Conservation (phyloP, 495 filamentous ascomycete genomes). For the Podospora didyma region DNA sequence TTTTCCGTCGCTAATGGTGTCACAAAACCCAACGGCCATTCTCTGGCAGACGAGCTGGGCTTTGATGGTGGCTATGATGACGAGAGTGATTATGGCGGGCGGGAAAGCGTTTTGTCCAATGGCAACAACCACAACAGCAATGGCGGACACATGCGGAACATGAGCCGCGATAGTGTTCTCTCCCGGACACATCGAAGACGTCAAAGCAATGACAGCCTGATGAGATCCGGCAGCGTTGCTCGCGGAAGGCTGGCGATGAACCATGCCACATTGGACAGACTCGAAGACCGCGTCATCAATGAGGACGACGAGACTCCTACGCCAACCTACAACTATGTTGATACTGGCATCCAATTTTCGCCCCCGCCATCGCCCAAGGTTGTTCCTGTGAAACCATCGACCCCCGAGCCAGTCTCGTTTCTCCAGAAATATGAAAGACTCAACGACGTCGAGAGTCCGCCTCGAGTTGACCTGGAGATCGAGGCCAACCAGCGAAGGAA, state of each 20-base stretch:
- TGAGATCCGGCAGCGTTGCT: constrained; percentile 44
- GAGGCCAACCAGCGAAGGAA: constrained; percentile 71
- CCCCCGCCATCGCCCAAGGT: constrained; percentile 70
- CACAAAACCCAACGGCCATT: constrained; percentile 60
- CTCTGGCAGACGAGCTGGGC: constrained; percentile 84
- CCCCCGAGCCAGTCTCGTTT: constrained; percentile 31
- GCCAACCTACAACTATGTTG: constrained; percentile 49
- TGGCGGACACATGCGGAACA: constrained; percentile 33
- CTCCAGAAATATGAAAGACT: constrained; percentile 30
- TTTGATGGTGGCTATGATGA: constrained; percentile 75
- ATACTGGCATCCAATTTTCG: constrained; percentile 77
- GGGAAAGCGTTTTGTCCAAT: constrained; percentile 48
- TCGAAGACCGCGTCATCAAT: constrained; percentile 45
- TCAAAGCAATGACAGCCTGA: constrained; percentile 49
- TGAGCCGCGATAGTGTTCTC: constrained; percentile 33
- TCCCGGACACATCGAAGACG: constrained; percentile 42
- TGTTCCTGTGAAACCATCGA: constrained; percentile 35
- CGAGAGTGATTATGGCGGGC: constrained; percentile 49
- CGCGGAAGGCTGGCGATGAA: constrained; percentile 45
- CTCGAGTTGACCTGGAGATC: constrained; percentile 51
- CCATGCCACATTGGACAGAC: constrained; percentile 43
- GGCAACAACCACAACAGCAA: too few species aligned
- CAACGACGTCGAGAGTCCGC: constrained; percentile 36
- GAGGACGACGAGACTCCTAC: constrained; percentile 43
- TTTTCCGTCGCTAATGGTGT: constrained; percentile 63